These are phyloP conservation scores for Penicillium sp. DNA, from an alignment of 2,329 filamentous ascomycete genomes.

Conservation along the genomic window DNA sequence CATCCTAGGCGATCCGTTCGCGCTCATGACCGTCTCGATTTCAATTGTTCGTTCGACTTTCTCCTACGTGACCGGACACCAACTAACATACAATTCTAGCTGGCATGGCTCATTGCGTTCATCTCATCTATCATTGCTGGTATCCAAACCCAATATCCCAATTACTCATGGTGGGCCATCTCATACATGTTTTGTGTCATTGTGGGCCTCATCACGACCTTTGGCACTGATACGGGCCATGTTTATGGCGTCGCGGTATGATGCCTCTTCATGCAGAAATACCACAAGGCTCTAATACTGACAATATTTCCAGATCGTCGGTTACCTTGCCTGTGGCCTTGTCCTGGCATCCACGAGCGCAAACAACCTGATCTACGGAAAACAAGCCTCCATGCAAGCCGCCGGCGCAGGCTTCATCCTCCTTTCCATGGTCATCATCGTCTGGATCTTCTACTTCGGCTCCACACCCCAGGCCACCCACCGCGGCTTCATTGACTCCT, in stretches of 20 bases:
- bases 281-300: conserved; percentile 21
- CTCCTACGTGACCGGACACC: conserved; percentile 17
- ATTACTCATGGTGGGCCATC: conserved; percentile 89
- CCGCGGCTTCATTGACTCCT: conserved; percentile 91
- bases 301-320: conserved; percentile 63
- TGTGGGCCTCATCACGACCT: conserved; percentile 73
- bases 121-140: conserved; percentile 77
- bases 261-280: conserved; percentile 5
- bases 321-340: conserved; percentile 78
- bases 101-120: conserved; percentile 93
- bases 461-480: conserved; percentile 83
- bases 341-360: conserved; percentile 83
- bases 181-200: conserved; percentile 85
- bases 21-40: conserved; percentile 90
- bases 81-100: conserved; percentile 52
- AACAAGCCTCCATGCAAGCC: conserved; percentile 71
- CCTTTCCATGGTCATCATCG: conserved; percentile 84
- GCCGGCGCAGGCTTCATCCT: conserved; percentile 91
- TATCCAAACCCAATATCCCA: conserved; percentile 62
- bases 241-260: conserved; percentile 85
- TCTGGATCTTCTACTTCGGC: conserved; percentile 99
- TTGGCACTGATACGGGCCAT: conserved; percentile 79
- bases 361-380: conserved; percentile 79
- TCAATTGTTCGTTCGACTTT: conserved; percentile 66
- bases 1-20: conserved; percentile 94